Conservation (phyloP, 1,139 yeast genomes). For the Eremothecium coryli region DNA sequence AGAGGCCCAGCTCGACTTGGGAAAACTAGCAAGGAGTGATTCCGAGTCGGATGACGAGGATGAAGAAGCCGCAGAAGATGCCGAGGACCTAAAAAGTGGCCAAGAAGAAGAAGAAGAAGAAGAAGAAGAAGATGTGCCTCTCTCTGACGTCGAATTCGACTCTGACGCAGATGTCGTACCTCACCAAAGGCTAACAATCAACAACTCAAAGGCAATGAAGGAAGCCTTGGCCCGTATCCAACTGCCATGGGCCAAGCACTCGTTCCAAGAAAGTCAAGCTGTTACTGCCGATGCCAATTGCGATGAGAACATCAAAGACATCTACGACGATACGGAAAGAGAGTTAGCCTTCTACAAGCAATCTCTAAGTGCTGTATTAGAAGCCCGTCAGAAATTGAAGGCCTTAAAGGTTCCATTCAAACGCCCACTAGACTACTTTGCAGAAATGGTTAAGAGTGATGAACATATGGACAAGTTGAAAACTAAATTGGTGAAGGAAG, state of each 20-base stretch:
- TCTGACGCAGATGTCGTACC: constrained; percentile 88
- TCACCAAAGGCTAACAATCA: constrained; percentile 74
- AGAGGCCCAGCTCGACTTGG: constrained; percentile 37
- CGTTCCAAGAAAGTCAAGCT: constrained; percentile 79
- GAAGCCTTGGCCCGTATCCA: constrained; percentile 60
- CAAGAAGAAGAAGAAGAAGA: constrained; percentile 38
- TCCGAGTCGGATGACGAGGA: constrained; percentile 39
- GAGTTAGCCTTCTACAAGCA: constrained; percentile 83
- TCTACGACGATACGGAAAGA: constrained; percentile 89
- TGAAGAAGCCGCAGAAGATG: constrained; percentile 37
- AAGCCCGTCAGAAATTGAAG: constrained; percentile 56
- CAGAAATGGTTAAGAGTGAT: constrained; percentile 97
- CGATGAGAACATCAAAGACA: constrained; percentile 67
- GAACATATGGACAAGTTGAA: constrained; percentile 96
- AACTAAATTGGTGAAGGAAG: constrained; percentile 72
- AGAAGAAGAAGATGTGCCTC: constrained; percentile 58
- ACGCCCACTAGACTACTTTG: constrained; percentile 92
- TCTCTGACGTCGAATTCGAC: constrained; percentile 72
- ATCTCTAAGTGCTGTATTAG: constrained; percentile 74
- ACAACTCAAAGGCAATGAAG: constrained; percentile 60
- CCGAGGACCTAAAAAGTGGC: constrained; percentile 32
- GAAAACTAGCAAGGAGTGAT: constrained; percentile 49
- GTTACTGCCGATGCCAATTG: constrained; percentile 52
- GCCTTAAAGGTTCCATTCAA: constrained; percentile 76
- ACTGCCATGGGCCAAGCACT: constrained; percentile 61